Base-by-base conservation (phyloP, 164 flowering plant genomes). In the Echeveria elegans region DNA sequence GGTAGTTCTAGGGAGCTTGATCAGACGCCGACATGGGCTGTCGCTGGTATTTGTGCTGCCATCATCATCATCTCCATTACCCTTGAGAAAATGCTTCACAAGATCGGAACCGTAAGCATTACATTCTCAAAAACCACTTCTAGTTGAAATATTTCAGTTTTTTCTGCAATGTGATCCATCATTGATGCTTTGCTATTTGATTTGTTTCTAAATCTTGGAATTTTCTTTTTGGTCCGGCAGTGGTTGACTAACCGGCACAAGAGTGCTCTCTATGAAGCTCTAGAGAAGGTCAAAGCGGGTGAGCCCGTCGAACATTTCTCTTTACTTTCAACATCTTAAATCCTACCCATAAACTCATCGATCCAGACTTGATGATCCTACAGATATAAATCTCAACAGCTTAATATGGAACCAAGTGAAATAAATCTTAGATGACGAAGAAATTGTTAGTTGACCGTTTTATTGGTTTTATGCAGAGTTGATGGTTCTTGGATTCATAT, bases 1-100 rank as follows among this genome's bases (percentile, higher is more conserved):
- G 37, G 72, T 1, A 14, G 60, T 37, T 43, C 71, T 10, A 79
- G 83, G 70, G 74, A 81, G 76, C 88, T 92, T 5, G 85, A 83
- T 72, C 86, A 84, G 72, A 89, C 98, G 14, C 88, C 98, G 0
- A 88, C 98, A 68, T 92, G 98, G 96, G 95, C 98, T 1, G 98
- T 92, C 5, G 87, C 95, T 30, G 67, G 71, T 21, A 83, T 92
- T 48, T 85, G 87, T 75, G 83, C 91, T 11, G 78, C 81, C 16
- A 78, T 92, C 64, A 79, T 92, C 68, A 32, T 92, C 38, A 75
- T 88, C 47, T 92, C 98, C 21, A 71, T 90, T 15, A 37, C 75
- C 38, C 72, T 89, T 72, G 98, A 92, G 72, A 92, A 80, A 77
- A 48, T 72, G 66, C 85, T 92, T 71, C 91, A 88, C 77, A 74